Evolutionary conservation across 208 protist genomes (phyloP), one percentile per base, ranked within the genome.

Genomic region (Wallacemonas sp.): DNA sequence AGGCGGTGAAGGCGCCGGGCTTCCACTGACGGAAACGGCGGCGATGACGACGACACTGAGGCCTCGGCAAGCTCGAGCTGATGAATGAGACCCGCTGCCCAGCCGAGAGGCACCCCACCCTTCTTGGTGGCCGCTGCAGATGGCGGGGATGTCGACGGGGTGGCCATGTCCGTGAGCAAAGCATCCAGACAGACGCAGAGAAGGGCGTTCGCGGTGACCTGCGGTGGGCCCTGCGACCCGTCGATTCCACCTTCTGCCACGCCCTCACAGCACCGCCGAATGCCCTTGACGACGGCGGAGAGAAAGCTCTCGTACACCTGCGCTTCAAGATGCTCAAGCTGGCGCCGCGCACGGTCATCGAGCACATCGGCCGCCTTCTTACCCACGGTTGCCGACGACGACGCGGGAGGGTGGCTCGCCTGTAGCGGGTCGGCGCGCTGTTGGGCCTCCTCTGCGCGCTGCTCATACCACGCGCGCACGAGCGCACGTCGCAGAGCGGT

Each of bases 401-500:
- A 50, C 8, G 44, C 46, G 46, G 21, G n/a, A 4, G 19, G 37
- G 36, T 4, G 15, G 55, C 34, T 62, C 10, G 15, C 53, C 6
- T 41, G 36, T 3, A 62, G 36, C 4, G 39, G 55, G 38, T 46
- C 68, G 1, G 36, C 59, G 32, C 61, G 58, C 15, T 50, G 58
- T 52, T 71, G 60, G 15, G 63, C 68, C 44, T 79, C 50, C 42
- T 78, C 77, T 6, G 62, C 73, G 9, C 50, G 67, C 17, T 69
- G 68, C 64, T 83, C 77, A 37, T 69, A 63, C 72, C 68, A 79
- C 19, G 67, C 67, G 1, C 72, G 71, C 33, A 65, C 60, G 55
- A 83, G 75, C 36, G 63, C 70, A 27, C 58, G 54, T 21, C 77
- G 77, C 42, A 83, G 67, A 33, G 73, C 55, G 0, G 42, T 36